phyloP scores from a whole-genome alignment of 2,329 filamentous ascomycete genomes.

The Colletotrichum nymphaeae region DNA sequence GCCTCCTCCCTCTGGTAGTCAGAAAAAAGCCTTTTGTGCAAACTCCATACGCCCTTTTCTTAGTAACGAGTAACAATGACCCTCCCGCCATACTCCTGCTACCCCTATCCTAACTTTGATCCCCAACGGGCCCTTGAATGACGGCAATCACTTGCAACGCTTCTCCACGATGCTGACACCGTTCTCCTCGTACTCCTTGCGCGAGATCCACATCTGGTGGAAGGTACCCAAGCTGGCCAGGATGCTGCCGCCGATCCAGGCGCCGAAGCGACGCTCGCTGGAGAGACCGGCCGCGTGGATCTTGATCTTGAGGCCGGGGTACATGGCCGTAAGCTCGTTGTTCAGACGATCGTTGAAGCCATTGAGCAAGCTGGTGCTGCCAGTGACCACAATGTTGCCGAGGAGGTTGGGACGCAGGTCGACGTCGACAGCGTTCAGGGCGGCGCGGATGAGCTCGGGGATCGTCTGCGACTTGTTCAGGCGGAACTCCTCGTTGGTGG shows the following conservation, averaged over 20 bases:
- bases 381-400: slow-evolving; percentile 91
- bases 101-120: slow-evolving; percentile 12
- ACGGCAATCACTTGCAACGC: slow-evolving; percentile 79
- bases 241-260: slow-evolving; percentile 97
- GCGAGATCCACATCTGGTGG: slow-evolving; percentile 99
- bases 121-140: not conserved
- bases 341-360: slow-evolving; percentile 93
- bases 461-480: slow-evolving; percentile 81
- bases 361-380: slow-evolving; percentile 86
- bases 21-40: slow-evolving; percentile 25
- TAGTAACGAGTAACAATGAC: slow-evolving; percentile 19
- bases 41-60: slow-evolving; percentile 34
- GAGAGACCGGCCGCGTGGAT: slow-evolving; percentile 88
- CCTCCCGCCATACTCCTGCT: slow-evolving; percentile 30
- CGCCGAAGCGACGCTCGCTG: slow-evolving; percentile 89
- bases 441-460: slow-evolving; percentile 82
- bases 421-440: slow-evolving; percentile 84
- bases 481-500: slow-evolving; percentile 50
- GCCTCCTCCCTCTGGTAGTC: slow-evolving; percentile 1
- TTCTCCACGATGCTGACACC: slow-evolving; percentile 92
- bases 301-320: slow-evolving; percentile 87
- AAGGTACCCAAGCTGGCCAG: slow-evolving; percentile 95
- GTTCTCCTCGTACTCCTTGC: slow-evolving; percentile 98
- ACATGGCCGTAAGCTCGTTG: slow-evolving; percentile 83
- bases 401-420: slow-evolving; percentile 88